Evolutionary conservation across 441 rosid genomes (phyloP).

Genomic region (Metrosideros polymorpha): DNA sequence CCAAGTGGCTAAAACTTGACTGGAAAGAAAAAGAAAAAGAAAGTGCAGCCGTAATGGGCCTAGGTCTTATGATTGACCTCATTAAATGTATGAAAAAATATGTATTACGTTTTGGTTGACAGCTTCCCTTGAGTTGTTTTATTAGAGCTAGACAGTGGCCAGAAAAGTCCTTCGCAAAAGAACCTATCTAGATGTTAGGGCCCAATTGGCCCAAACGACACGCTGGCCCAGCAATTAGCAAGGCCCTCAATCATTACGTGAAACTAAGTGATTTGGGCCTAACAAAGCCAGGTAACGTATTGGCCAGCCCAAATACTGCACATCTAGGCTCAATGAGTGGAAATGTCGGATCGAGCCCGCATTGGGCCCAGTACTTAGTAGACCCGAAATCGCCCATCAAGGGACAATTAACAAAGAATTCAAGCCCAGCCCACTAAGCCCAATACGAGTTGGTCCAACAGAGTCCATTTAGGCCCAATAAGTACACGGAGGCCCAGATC

Average conservation of each 20-base stretch:
- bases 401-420: background rate
- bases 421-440: background rate
- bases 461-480: fast-evolving
- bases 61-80: background rate
- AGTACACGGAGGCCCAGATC: background rate
- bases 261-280: background rate
- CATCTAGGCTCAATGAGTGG: too few relatives aligned
- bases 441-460: background rate
- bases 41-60: background rate
- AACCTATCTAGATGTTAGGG: background rate
- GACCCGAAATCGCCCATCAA: background rate
- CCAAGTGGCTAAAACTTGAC: background rate
- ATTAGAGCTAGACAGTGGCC: background rate
- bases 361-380: too few relatives aligned
- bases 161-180: background rate
- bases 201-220: background rate
- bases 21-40: too few relatives aligned
- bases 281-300: background rate
- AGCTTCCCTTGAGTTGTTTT: background rate
- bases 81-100: too few relatives aligned
- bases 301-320: background rate
- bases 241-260: background rate
- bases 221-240: background rate
- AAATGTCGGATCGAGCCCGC: too few relatives aligned
- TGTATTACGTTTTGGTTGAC: too few relatives aligned